A percentile compares a stretch with the other conserved stretches of the same genome.
These are phyloP conservation scores for Albugo candida DNA, from an alignment of 352 stramenopile genomes.

Conservation along the genomic window DNA sequence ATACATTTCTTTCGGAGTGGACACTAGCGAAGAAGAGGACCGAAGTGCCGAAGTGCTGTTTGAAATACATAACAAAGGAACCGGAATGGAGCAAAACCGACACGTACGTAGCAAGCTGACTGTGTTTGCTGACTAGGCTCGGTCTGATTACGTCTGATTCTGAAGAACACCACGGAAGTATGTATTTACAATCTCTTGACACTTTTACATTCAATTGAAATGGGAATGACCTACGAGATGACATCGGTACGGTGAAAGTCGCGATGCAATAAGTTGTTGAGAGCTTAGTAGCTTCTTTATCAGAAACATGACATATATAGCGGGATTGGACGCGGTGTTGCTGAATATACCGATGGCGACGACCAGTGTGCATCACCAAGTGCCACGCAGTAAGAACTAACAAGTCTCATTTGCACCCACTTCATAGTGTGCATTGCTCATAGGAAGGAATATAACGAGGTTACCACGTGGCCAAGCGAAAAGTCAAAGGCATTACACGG, in stretches of 20 bases:
- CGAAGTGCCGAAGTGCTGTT: slow-evolving; percentile 80
- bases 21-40: slow-evolving; percentile 38
- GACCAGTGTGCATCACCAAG: background rate
- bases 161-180: slow-evolving; percentile 80
- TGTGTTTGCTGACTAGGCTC: background rate
- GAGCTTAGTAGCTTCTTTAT: background rate
- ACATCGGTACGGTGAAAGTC: slow-evolving; percentile 24
- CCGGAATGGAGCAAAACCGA: slow-evolving; percentile 84
- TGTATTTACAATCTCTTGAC: slow-evolving; percentile 84
- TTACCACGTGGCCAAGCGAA: background rate
- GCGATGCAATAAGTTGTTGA: slow-evolving; percentile 9
- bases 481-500: slow-evolving; percentile 2
- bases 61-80: slow-evolving; percentile 84
- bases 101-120: slow-evolving; percentile 26
- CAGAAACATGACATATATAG: slow-evolving; percentile 72
- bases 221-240: slow-evolving; percentile 71
- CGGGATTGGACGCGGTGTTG: slow-evolving; percentile 30
- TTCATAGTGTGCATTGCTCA: background rate
- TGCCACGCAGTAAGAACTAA: background rate
- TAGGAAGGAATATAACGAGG: background rate
- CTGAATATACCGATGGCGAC: background rate
- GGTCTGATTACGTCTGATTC: background rate
- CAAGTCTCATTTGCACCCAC: background rate
- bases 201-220: slow-evolving; percentile 83
- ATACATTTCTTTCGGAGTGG: slow-evolving; percentile 81